A percentile compares a stretch with the other conserved stretches of the same genome.
phyloP scores from a whole-genome alignment of 1,139 yeast genomes.

The Sugiyamaella sp. region DNA sequence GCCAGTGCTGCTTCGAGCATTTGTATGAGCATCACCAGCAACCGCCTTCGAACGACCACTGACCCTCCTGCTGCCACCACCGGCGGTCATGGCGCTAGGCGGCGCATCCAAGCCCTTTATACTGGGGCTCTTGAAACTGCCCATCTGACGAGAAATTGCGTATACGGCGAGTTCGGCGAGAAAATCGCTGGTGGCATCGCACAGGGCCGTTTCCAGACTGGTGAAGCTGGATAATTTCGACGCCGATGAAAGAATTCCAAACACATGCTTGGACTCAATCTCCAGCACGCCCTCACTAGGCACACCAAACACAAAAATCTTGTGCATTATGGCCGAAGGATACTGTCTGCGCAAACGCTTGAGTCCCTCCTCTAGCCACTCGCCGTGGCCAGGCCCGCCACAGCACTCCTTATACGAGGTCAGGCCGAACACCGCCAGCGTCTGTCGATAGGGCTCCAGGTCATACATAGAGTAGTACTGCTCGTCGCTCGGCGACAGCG shows the following conservation, averaged over 20 bases:
- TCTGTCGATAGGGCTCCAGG: conserved; percentile 83
- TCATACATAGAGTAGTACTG: conserved; percentile 74
- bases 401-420: conserved; percentile 47
- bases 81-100: neutral
- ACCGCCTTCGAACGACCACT: conserved; percentile 1
- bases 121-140: conserved; percentile 42
- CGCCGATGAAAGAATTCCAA: conserved; percentile 34
- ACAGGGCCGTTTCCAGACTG: conserved; percentile 66
- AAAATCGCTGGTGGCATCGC: conserved; percentile 70
- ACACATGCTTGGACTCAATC: conserved; percentile 37
- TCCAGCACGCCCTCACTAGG: conserved; percentile 43
- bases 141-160: conserved; percentile 48
- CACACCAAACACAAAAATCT: conserved; percentile 60
- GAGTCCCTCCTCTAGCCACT: conserved; percentile 41
- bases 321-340: conserved; percentile 67
- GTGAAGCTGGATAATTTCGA: conserved; percentile 42
- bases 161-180: conserved; percentile 65
- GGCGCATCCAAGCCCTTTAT: conserved; percentile 39
- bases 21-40: neutral
- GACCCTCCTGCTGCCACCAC: neutral
- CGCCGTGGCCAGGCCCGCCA: conserved; percentile 26
- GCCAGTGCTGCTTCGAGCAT: neutral
- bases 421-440: conserved; percentile 58
- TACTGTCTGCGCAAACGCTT: conserved; percentile 48
- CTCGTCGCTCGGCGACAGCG: conserved; percentile 53